phyloP scores from a whole-genome alignment of 192 early-diverging fungal species.

The Mortierella hygrophila region DNA sequence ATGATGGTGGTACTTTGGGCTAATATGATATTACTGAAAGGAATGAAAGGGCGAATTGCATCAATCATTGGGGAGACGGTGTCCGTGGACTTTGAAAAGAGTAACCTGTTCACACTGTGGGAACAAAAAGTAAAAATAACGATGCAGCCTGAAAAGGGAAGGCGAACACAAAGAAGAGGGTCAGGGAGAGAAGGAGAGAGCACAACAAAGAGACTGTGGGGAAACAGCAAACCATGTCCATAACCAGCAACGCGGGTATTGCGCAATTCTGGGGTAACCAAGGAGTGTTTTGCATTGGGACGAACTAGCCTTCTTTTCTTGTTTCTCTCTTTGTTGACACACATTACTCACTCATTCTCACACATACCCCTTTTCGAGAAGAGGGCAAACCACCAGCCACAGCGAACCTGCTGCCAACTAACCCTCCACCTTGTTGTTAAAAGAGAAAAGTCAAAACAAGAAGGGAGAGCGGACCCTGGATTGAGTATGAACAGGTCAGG shows the following conservation, averaged over 20 bases:
- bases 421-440: not conserved
- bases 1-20: too few species aligned
- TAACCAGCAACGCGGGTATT: slow-evolving; percentile 1
- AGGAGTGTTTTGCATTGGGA: not conserved
- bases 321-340: not conserved
- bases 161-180: not conserved
- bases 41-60: not conserved
- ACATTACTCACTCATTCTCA: not conserved
- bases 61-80: not conserved
- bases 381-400: not conserved
- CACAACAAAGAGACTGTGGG: not conserved
- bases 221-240: not conserved
- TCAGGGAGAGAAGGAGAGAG: not conserved
- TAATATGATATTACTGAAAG: not conserved
- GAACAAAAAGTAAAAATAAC: not conserved
- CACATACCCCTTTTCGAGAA: not conserved
- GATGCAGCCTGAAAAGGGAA: not conserved
- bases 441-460: not conserved
- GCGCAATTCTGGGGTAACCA: slow-evolving; percentile 4
- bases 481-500: not conserved
- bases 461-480: slow-evolving; percentile 1
- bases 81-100: not conserved
- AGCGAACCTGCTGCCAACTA: not conserved
- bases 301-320: not conserved
- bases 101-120: not conserved